Conservation (phyloP, 2,329 filamentous ascomycete species). For the Aspergillus spinulosporus region DNA sequence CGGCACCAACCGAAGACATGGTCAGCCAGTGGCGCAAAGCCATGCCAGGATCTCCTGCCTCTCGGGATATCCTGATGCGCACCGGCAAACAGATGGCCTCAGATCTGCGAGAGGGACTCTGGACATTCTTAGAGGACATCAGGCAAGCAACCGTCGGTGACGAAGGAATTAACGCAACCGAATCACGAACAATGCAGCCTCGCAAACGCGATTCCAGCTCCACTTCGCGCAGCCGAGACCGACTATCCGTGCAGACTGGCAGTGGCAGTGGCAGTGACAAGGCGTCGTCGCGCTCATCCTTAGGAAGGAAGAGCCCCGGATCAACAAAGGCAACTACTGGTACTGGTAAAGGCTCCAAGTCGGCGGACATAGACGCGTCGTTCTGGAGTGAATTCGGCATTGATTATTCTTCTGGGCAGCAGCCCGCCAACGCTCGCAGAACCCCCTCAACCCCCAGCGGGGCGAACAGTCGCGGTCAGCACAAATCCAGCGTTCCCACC, state of each 20-base stretch:
- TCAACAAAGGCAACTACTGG: constrained; percentile 25
- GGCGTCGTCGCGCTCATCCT: constrained; percentile 32
- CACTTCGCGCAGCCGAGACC: constrained; percentile 35
- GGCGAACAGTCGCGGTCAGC: constrained; percentile 28
- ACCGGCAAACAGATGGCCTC: constrained; percentile 77
- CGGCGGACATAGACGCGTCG: constrained; percentile 45
- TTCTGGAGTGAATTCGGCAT: constrained; percentile 55
- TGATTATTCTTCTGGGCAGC: constrained; percentile 49
- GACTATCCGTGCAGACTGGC: constrained; percentile 30
- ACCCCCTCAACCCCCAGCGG: constrained; percentile 34
- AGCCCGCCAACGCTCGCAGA: constrained; percentile 35
- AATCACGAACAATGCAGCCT: constrained; percentile 37
- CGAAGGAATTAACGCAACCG: constrained; percentile 69
- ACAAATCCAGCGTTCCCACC: constrained; percentile 35
- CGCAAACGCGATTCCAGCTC: constrained; percentile 35
- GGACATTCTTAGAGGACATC: constrained; percentile 94
- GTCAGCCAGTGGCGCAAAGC: constrained; percentile 43
- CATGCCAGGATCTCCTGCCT: constrained; percentile 45
- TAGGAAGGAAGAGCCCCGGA: constrained; percentile 31
- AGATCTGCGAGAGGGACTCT: constrained; percentile 84
- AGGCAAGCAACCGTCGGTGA: constrained; percentile 95
- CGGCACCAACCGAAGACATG: constrained; percentile 36
- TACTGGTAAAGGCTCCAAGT: constrained; percentile 45
- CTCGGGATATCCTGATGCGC: constrained; percentile 54
- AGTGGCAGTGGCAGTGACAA: constrained; percentile 28